Evolutionary conservation across 2,329 filamentous ascomycete genomes (phyloP), one percentile per base, ranked within the genome.

Genomic region (Curvularia sp.): DNA sequence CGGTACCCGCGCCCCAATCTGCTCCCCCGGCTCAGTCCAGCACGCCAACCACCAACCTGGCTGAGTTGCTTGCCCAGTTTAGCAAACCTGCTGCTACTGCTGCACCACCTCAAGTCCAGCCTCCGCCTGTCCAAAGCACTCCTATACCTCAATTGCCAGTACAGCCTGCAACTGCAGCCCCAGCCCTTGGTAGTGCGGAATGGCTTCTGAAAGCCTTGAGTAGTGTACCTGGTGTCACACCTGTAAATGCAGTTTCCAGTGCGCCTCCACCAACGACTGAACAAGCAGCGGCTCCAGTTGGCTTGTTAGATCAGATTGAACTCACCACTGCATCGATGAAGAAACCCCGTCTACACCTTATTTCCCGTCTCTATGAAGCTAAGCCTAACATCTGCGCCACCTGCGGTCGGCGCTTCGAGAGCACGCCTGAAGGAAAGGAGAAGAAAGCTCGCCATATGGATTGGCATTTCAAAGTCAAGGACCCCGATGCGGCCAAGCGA

Each of bases 381-480:
- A 86, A 92, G 39, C 91, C 94, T 0, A 91, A 93, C 58, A 91
- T 93, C 56, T 99, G 95, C 76, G 91, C 89, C 12, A 94, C 94
- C 58, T 99, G 95, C 74, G 95, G 94, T 24, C 87, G 93, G 59
- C 89, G 95, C 2, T 99, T 99, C 76, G 85, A 85, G 53, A 86
- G 86, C 4, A 91, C 91, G 49, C 86, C 88, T 12, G 88, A 91
- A 64, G 94, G 94, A 12, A 90, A 88, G 69, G 88, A 89, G 73
- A 91, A 90, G 81, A 98, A 98, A 80, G 91, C 89, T 24, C 88
- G 89, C 3, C 95, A 99, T 75, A 89, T 99, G 83, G 95, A 99
- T 78, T 99, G 95, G 95, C 95, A 99, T 78, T 99, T 99, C 80
- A 89, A 90, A 56, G 93, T 94, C 24, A 94, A 97, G 72, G 92